A percentile compares a stretch with the other conserved stretches of the same genome.
Evolutionary conservation across 2,329 filamentous ascomycete genomes (phyloP).

Genomic region (Fusarium xylarioides): DNA sequence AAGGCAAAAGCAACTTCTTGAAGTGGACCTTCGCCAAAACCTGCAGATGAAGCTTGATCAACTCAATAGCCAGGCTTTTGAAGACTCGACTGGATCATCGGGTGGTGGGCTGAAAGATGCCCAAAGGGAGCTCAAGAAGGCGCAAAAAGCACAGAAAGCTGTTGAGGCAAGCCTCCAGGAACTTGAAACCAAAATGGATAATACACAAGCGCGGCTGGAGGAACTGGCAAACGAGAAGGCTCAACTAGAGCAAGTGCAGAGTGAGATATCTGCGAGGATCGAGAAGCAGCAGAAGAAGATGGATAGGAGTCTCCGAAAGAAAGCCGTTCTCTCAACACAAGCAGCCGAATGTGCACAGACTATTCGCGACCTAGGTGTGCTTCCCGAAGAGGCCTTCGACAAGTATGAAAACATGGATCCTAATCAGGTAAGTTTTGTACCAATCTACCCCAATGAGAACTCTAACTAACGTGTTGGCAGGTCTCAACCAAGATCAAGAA

Average conservation of each 20-base stretch:
- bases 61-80: slow-evolving; percentile 78
- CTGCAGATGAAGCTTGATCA: slow-evolving; percentile 88
- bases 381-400: slow-evolving; percentile 92
- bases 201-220: slow-evolving; percentile 59
- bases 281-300: slow-evolving; percentile 88
- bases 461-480: slow-evolving; percentile 45
- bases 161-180: slow-evolving; percentile 76
- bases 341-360: slow-evolving; percentile 85
- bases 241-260: slow-evolving; percentile 75
- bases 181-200: slow-evolving; percentile 76
- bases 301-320: slow-evolving; percentile 91
- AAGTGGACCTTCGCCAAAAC: slow-evolving; percentile 89
- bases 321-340: slow-evolving; percentile 79
- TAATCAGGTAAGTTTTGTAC: slow-evolving; percentile 68
- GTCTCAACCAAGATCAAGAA: slow-evolving; percentile 80
- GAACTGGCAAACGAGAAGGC: slow-evolving; percentile 65
- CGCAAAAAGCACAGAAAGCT: slow-evolving; percentile 72
- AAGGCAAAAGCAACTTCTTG: slow-evolving; percentile 80
- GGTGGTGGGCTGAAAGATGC: slow-evolving; percentile 78
- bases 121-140: slow-evolving; percentile 82
- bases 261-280: slow-evolving; percentile 79
- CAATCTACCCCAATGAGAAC: too few relatives aligned
- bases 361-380: slow-evolving; percentile 90
- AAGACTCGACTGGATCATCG: slow-evolving; percentile 68
- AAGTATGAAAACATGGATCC: slow-evolving; percentile 87